Evolutionary conservation across 441 rosid genomes (phyloP), one percentile per base, ranked within the genome.

Genomic region (Sinapis alba): DNA sequence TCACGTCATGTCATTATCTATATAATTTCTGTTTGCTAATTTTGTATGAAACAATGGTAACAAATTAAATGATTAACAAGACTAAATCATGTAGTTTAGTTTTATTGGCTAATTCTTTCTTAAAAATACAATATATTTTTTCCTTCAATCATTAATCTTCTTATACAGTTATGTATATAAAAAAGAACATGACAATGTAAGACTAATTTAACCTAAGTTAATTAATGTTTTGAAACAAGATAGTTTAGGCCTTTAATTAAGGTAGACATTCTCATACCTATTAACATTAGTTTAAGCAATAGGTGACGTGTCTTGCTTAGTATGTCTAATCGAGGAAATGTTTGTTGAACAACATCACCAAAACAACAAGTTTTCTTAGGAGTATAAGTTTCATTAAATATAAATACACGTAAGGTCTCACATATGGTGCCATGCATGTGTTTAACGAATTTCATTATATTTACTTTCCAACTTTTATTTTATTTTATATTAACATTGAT

Each of bases 301-400:
- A 62, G 57, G 51, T 76, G 36, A 54, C 65, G 51, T 69, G 65
- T 69, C 69, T 56, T 56, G 26, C 38, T 75, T 36, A 54, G 59
- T 18, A 53, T 53, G 10, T 61, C 51, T 6, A 74, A 19, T 68
- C 20, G n/a, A 62, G 34, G 57, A 68, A 36, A 62, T n/a, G 70
- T 20, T 74, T 69, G 74, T 63, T 76, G 71, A 63, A 69, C 79
- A 41, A 63, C 26, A 41, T 56, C 71, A 69, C 75, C 60, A 68
- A 69, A 34, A 34, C 36, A 61, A 34, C 62, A 74, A 1, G 78
- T 74, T 60, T 10, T 45, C 12, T 8, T 0, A 76, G 8, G 79
- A 69, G 79, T 69, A 69, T 23, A 76, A 53, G 74, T 54, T 76
- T 76, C 24, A 62, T 62, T 13, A 51, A 20, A 11, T n/a, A 26